phyloP scores from a whole-genome alignment of 345 rosid species.

The Clarkia xantiana region DNA sequence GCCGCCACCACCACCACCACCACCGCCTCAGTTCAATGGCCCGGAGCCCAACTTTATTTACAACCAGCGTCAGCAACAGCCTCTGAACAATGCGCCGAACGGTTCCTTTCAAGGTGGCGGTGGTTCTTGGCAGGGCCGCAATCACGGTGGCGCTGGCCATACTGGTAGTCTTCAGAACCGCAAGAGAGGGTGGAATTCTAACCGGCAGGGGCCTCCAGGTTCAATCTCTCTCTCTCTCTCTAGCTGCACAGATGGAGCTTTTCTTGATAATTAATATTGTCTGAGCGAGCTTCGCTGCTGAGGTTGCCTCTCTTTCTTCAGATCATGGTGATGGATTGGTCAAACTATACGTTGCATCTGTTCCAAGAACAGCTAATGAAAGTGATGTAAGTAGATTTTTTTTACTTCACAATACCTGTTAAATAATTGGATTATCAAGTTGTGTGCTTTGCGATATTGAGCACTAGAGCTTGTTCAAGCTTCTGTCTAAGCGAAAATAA shows the following conservation, averaged over 20 bases:
- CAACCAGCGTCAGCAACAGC: conserved; percentile 17
- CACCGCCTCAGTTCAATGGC: conserved; percentile 9
- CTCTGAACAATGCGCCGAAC: conserved; percentile 10
- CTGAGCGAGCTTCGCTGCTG: neutral
- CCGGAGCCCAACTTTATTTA: conserved; percentile 16
- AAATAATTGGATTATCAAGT: neutral
- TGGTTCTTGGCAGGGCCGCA: conserved; percentile 1
- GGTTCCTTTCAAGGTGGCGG: conserved; percentile 5
- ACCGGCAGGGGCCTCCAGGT: neutral
- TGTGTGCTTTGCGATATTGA: too few species aligned
- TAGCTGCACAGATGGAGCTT: too few species aligned
- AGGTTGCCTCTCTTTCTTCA: conserved; percentile 1
- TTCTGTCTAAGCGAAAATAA: too few species aligned
- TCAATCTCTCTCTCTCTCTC: too few species aligned
- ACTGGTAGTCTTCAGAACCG: conserved; percentile 2
- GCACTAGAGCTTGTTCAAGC: too few species aligned
- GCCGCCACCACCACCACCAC: conserved; percentile 21
- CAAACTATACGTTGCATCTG: conserved; percentile 56
- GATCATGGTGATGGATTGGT: conserved; percentile 36
- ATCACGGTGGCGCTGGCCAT: conserved; percentile 5
- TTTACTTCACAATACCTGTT: neutral
- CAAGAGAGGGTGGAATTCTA: conserved; percentile 3
- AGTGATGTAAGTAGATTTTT: conserved; percentile 36
- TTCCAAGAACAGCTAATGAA: conserved; percentile 40
- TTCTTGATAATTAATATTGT: too few species aligned